phyloP scores from a whole-genome alignment of 257 asterid species.

The Schizonepeta tenuifolia region DNA sequence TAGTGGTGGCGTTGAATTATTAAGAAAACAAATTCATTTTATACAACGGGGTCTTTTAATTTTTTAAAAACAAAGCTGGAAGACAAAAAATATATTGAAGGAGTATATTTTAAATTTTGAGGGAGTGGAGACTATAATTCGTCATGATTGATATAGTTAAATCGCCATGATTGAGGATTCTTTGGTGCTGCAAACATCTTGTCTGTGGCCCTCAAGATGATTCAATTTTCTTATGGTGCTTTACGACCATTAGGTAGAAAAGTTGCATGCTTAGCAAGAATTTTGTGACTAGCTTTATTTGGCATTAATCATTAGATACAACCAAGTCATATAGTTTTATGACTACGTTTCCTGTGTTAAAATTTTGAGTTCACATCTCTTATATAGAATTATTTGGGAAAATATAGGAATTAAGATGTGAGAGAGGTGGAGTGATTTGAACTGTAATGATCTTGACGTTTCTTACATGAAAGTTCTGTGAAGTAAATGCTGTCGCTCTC shows the following conservation, averaged over 20 bases:
- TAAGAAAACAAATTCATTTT: neutral
- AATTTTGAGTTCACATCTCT: neutral
- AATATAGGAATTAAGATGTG: neutral
- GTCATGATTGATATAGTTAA: constrained; percentile 40
- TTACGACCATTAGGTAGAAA: constrained; percentile 38
- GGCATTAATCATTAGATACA: constrained; percentile 25
- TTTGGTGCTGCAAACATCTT: constrained; percentile 36
- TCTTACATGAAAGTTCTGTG: neutral
- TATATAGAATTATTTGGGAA: neutral
- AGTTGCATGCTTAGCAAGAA: constrained; percentile 43
- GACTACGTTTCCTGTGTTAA: neutral
- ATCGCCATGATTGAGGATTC: constrained; percentile 39
- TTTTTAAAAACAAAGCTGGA: neutral
- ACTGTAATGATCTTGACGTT: neutral
- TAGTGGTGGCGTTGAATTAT: neutral
- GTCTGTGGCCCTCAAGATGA: constrained; percentile 28
- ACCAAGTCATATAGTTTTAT: neutral
- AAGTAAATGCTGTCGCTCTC: neutral
- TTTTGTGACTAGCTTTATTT: constrained; percentile 25
- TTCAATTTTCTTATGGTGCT: constrained; percentile 34
- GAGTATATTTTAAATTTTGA: constrained; percentile 14
- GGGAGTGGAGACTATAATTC: constrained; percentile 40
- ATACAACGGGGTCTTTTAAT: neutral
- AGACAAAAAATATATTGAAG: neutral
- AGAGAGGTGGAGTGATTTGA: neutral